Percentiles rank a stretch among this genome's conserved stretches.
Evolutionary conservation across 202 grass and related monocot genomes (phyloP).

Genomic region (Setaria viridis): DNA sequence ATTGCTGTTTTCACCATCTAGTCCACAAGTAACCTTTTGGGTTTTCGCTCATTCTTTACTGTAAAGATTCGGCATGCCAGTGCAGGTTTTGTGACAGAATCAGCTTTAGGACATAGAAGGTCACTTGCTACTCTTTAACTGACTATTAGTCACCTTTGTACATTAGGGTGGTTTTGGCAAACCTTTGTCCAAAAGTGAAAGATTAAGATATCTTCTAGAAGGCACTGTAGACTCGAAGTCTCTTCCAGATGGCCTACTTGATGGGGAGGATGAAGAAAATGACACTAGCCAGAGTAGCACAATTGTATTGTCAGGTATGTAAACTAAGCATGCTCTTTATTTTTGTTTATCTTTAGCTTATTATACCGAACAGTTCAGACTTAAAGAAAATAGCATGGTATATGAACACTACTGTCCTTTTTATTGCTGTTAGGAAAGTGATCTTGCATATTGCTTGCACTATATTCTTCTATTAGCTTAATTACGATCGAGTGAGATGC

Average conservation of each 20-base stretch:
- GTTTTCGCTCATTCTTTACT: neutral
- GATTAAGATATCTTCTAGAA: constrained; percentile 75
- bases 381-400: neutral
- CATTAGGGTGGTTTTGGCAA: constrained; percentile 57
- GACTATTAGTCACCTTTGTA: constrained; percentile 25
- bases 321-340: neutral
- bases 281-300: constrained; percentile 27
- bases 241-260: constrained; percentile 58
- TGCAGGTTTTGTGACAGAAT: neutral
- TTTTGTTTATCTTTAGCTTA: constrained; percentile 12
- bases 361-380: neutral
- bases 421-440: neutral
- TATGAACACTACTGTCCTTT: neutral
- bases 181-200: constrained; percentile 58
- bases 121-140: constrained; percentile 27
- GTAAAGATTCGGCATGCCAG: neutral
- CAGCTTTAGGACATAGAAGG: neutral
- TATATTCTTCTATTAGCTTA: neutral
- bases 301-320: constrained; percentile 56
- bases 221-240: constrained; percentile 60
- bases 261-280: constrained; percentile 60
- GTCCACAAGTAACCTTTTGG: neutral
- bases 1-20: constrained; percentile 9
- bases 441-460: neutral
- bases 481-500: neutral